Evolutionary conservation across 2,329 filamentous ascomycete species (phyloP).

Genomic region (Penicillium thymicola): DNA sequence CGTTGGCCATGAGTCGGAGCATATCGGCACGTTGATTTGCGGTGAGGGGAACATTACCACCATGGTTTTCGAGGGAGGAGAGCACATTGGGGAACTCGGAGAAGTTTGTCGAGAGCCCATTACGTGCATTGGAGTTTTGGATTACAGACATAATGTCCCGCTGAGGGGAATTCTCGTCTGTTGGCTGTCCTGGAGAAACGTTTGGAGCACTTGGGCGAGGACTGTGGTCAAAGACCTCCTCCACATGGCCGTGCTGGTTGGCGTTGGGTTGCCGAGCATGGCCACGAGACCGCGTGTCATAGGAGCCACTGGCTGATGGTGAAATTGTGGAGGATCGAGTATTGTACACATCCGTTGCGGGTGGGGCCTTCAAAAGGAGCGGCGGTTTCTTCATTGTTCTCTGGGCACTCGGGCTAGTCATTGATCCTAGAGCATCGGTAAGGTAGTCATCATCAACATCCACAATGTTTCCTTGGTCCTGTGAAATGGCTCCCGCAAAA

Average conservation of each 20-base stretch:
- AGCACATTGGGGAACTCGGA: constrained; percentile 46
- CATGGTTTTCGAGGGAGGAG: constrained; percentile 44
- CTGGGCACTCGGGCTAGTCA: constrained; percentile 35
- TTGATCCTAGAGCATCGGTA: constrained; percentile 36
- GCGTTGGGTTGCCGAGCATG: constrained; percentile 32
- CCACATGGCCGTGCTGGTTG: constrained; percentile 37
- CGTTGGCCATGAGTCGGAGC: constrained; percentile 47
- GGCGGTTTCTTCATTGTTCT: constrained; percentile 47
- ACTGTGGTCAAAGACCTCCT: constrained; percentile 45
- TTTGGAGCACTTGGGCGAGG: constrained; percentile 25
- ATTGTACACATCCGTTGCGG: constrained; percentile 21
- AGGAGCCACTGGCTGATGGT: constrained; percentile 32
- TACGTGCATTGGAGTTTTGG: constrained; percentile 46
- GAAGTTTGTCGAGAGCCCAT: constrained; percentile 37
- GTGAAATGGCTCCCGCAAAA: constrained; percentile 71
- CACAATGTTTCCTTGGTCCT: constrained; percentile 59
- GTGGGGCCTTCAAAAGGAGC: constrained; percentile 47
- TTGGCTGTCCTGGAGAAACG: constrained; percentile 20
- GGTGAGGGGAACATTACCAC: constrained; percentile 44
- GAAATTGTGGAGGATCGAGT: constrained; percentile 38
- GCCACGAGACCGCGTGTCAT: constrained; percentile 30
- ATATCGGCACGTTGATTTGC: constrained; percentile 47
- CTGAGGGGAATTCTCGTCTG: constrained; percentile 30
- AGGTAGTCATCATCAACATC: constrained; percentile 57
- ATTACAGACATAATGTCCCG: constrained; percentile 51